phyloP scores from a whole-genome alignment of 306 rosid genomes.

The Sindora glabra region DNA sequence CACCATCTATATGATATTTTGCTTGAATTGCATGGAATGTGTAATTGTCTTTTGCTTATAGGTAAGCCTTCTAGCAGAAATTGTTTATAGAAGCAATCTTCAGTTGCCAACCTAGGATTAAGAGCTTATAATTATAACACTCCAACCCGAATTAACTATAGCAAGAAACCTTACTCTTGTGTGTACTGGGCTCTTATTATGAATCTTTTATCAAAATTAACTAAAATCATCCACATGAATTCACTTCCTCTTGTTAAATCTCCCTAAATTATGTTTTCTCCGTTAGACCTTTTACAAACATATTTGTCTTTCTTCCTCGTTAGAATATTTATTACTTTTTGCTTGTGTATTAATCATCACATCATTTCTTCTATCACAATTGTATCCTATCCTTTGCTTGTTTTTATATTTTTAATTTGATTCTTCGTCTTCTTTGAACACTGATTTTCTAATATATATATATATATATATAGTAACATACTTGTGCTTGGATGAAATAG shows the following conservation, averaged over 20 bases:
- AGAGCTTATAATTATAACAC: not conserved
- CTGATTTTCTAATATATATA: no score
- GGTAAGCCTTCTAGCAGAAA: not conserved
- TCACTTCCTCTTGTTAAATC: not conserved
- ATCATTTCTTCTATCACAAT: not conserved
- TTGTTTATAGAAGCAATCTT: not conserved
- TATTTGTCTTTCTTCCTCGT: no score
- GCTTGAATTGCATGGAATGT: not conserved
- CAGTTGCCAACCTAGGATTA: not conserved
- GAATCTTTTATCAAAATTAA: not conserved
- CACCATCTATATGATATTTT: not conserved
- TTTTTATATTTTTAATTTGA: not conserved
- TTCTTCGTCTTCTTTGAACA: not conserved
- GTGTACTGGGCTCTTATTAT: not conserved
- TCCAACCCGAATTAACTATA: not conserved
- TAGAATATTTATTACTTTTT: not conserved
- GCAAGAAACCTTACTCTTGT: not conserved
- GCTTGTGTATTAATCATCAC: not conserved
- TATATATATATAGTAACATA: no score
- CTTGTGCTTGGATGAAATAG: no score
- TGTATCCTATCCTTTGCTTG: not conserved
- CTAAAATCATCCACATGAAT: not conserved
- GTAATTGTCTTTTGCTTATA: not conserved
- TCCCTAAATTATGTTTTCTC: not conserved
- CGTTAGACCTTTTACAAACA: not conserved